Conservation (phyloP, 768 basidiomycete species). For the Lactarius tabidus region DNA sequence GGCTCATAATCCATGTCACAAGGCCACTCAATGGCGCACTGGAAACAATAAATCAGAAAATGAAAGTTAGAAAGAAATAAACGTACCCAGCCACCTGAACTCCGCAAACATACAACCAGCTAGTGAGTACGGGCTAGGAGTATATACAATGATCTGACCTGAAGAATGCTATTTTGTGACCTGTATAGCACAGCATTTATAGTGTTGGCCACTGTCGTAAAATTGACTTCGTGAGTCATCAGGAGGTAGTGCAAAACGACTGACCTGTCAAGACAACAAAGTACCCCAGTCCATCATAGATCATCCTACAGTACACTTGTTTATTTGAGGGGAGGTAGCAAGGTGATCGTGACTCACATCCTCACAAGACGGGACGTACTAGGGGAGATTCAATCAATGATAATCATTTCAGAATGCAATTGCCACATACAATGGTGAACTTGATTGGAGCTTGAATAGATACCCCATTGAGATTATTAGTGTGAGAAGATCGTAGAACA, state of each 20-base stretch:
- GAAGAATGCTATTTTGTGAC: slow-evolving; percentile 21
- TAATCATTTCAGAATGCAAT: background rate
- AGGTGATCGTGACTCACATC: slow-evolving; percentile 25
- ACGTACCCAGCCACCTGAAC: slow-evolving; percentile 14
- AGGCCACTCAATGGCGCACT: slow-evolving; percentile 28
- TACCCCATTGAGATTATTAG: slow-evolving; percentile 48
- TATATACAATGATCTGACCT: slow-evolving; percentile 11
- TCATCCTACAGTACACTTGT: slow-evolving; percentile 43
- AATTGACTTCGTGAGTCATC: background rate
- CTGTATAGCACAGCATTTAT: slow-evolving; percentile 30
- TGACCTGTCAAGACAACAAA: slow-evolving; percentile 50
- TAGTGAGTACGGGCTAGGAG: background rate
- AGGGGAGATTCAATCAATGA: background rate
- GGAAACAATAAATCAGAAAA: slow-evolving; percentile 4
- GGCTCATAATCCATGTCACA: slow-evolving; percentile 36
- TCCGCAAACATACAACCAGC: background rate
- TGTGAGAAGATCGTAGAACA: slow-evolving; percentile 52
- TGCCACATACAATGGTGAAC: slow-evolving; percentile 31
- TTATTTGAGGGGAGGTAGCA: background rate
- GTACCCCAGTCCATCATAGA: slow-evolving; percentile 64
- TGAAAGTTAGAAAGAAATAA: background rate
- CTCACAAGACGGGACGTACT: slow-evolving; percentile 29
- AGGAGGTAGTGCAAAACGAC: background rate
- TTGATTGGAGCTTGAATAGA: slow-evolving; percentile 46
- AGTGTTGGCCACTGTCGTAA: slow-evolving; percentile 27